Evolutionary conservation across 2,329 filamentous ascomycete genomes (phyloP), one percentile per base, ranked within the genome.

Genomic region (Fusarium mundagurra): DNA sequence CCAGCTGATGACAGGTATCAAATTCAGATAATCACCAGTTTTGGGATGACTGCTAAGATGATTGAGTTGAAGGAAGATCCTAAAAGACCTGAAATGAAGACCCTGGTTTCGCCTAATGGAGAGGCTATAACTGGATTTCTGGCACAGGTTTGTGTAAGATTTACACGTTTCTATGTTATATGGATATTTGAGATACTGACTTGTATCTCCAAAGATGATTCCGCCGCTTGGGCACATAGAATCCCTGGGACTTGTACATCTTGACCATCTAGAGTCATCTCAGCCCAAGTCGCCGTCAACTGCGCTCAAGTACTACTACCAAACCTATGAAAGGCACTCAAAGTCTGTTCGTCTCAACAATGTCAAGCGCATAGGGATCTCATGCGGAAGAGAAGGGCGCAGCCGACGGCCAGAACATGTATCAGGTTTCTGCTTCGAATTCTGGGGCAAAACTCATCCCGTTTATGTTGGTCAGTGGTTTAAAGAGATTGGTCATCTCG

Each of bases 381-480:
- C 69, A 2, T 3, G 2, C 9, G 69, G 69, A 1, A 39, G 31
- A 22, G 2, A 8, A 12, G 41, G 39, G 8, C 34, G 36, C 13
- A 29, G 20, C 2, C 61, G 69, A 8, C 22, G 3, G 0, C 16
- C 18, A 9, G 5, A 43, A 5, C 27, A 70, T 1, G 17, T 71
- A 12, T 51, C 66, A 17, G 69, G 69, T 1, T 38, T 71, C 14
- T 44, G 47, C 33, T 60, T 71, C n/a, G 61, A 70, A 5, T 71
- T 62, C 17, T 57, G 57, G 66, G 43, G 41, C 7, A 20, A 27
- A 3, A 44, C 14, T 0, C 6, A 29, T 4, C 34, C 61, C 1
- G 5, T 47, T 3, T 71, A 62, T n/a, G 14, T 62, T 14, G 66
- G 69, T 2, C 69, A 71, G 18, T 71, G 66, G 69, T 59, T 43